Conservation (phyloP, 176 grass and related monocot species). For the Miscanthus lutarioriparius region DNA sequence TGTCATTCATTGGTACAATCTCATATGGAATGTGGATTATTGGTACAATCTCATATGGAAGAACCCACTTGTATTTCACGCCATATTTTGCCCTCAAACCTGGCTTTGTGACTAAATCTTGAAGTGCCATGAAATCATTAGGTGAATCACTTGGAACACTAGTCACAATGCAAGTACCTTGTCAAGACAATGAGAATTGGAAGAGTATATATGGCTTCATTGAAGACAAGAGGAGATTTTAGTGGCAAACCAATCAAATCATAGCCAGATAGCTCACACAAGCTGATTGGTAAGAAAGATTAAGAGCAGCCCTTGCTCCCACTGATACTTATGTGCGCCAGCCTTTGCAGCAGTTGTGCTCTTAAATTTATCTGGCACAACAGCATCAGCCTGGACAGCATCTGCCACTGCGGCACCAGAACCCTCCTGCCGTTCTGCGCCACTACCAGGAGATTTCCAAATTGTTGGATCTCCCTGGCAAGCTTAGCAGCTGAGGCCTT, state of each 20-base stretch:
- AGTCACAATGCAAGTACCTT: conserved; percentile 62
- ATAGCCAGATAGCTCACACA: neutral
- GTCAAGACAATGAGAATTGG: conserved; percentile 65
- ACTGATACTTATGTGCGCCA: too few species aligned
- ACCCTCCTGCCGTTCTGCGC: conserved; percentile 45
- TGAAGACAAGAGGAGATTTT: conserved; percentile 62
- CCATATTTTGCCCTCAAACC: conserved; percentile 60
- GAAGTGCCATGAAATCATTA: conserved; percentile 69
- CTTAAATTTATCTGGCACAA: too few species aligned
- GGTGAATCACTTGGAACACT: conserved; percentile 43
- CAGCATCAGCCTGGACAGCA: too few species aligned
- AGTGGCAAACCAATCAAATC: conserved; percentile 63
- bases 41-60: conserved; percentile 56
- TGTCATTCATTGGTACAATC: conserved; percentile 29
- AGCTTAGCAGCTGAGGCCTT: conserved; percentile 83
- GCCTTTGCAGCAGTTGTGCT: too few species aligned
- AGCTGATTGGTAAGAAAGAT: conserved; percentile 61
- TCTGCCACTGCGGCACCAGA: conserved; percentile 7
- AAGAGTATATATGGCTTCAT: conserved; percentile 58
- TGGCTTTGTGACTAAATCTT: conserved; percentile 66
- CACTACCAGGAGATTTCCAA: conserved; percentile 58
- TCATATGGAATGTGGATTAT: conserved; percentile 59
- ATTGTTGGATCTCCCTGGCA: conserved; percentile 50
- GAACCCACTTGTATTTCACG: conserved; percentile 57
- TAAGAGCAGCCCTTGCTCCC: conserved; percentile 42